phyloP scores from a whole-genome alignment of 768 basidiomycete genomes.

The Russula brevipes region DNA sequence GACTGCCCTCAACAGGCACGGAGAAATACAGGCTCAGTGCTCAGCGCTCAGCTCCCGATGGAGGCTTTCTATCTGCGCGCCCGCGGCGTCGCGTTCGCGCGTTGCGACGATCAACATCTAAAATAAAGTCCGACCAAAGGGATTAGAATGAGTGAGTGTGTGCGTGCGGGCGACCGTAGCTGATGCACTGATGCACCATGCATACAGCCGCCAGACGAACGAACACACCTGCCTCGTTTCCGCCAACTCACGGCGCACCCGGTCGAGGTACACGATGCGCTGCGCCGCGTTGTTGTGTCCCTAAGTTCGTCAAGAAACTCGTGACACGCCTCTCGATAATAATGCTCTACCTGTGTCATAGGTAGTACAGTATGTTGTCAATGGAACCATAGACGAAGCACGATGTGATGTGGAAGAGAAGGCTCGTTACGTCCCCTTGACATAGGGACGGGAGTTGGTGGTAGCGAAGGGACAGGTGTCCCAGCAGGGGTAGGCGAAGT shows the following conservation, averaged over 20 bases:
- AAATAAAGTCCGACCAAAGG: background rate
- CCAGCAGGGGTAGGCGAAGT: too few relatives aligned
- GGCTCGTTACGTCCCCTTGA: too few relatives aligned
- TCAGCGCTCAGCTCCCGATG: constrained; percentile 26
- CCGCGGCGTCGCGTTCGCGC: constrained; percentile 32
- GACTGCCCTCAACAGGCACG: constrained; percentile 29
- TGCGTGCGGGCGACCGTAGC: too few relatives aligned
- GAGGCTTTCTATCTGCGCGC: constrained; percentile 31
- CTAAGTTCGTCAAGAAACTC: constrained; percentile 57
- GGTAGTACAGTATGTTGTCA: too few relatives aligned
- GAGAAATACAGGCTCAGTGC: constrained; percentile 34
- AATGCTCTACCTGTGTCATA: constrained; percentile 54
- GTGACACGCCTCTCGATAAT: constrained; percentile 71
- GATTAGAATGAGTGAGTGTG: too few relatives aligned
- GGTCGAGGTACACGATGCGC: constrained; percentile 81
- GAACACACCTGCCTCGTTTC: constrained; percentile 73
- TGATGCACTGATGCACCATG: too few relatives aligned
- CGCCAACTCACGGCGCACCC: constrained; percentile 72
- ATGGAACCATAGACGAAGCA: too few relatives aligned
- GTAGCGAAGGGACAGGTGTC: too few relatives aligned
- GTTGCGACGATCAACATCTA: constrained; percentile 32
- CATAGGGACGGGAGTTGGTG: too few relatives aligned
- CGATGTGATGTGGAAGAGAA: too few relatives aligned
- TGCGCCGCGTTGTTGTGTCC: constrained; percentile 83
- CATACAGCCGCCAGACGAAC: too few relatives aligned